A percentile compares a stretch with the other conserved stretches of the same genome.
phyloP scores from a whole-genome alignment of 1,139 yeast genomes.

The Suhomyces chickasaworum region DNA sequence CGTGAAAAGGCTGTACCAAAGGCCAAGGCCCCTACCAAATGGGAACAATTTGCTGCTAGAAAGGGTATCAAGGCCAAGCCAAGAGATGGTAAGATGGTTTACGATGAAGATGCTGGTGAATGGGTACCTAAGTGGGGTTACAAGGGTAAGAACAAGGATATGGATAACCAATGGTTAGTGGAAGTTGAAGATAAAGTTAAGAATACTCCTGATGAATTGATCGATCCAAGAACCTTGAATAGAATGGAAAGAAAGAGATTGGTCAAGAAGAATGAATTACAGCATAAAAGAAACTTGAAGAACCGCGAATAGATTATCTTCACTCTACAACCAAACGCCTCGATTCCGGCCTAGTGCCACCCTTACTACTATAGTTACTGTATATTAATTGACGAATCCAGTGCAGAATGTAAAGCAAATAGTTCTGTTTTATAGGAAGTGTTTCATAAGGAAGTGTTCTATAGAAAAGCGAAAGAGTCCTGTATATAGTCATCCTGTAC shows the following conservation, averaged over 20 bases:
- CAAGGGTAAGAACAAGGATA: slow-evolving; percentile 84
- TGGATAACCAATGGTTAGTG: slow-evolving; percentile 93
- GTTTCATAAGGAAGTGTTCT: too few relatives aligned
- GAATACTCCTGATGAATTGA: slow-evolving; percentile 67
- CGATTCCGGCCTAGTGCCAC: slow-evolving; percentile 2
- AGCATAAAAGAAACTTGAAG: slow-evolving; percentile 79
- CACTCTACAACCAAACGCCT: slow-evolving; percentile 2
- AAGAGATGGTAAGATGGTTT: slow-evolving; percentile 87
- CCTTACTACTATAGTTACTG: slow-evolving; percentile 1
- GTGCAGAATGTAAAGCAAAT: background rate
- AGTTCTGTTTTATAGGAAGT: too few relatives aligned
- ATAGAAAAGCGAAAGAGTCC: too few relatives aligned
- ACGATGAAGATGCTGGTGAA: slow-evolving; percentile 84
- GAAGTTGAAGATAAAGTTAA: slow-evolving; percentile 81
- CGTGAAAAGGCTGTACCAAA: slow-evolving; percentile 96
- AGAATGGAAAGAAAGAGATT: slow-evolving; percentile 85
- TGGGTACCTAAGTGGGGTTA: slow-evolving; percentile 99
- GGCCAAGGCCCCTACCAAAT: slow-evolving; percentile 86
- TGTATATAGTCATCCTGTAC: slow-evolving; percentile 2
- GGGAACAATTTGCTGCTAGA: slow-evolving; percentile 96
- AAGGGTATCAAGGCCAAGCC: slow-evolving; percentile 93
- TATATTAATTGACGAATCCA: slow-evolving; percentile 4
- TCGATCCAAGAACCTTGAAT: slow-evolving; percentile 81
- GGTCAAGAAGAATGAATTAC: slow-evolving; percentile 82
- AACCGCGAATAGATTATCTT: slow-evolving; percentile 21